phyloP scores from a whole-genome alignment of 2,329 filamentous ascomycete species.

The Ceratocystis alfenasii region DNA sequence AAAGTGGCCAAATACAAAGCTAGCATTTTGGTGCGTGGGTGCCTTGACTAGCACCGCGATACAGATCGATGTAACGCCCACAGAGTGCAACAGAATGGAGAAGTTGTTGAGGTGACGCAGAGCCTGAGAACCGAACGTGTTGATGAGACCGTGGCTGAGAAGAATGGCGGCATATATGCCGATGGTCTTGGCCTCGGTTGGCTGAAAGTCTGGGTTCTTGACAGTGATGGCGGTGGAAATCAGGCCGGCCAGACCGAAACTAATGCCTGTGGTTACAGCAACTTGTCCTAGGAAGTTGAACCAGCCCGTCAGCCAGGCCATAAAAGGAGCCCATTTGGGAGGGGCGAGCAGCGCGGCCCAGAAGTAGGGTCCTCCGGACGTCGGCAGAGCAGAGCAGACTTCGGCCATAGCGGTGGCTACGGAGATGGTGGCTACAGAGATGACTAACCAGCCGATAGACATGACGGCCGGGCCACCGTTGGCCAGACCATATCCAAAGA shows the following conservation, averaged over 20 bases:
- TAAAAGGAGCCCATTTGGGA: constrained; percentile 23
- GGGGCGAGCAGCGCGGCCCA: constrained; percentile 48
- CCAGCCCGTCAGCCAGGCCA: constrained; percentile 31
- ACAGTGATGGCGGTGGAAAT: constrained; percentile 32
- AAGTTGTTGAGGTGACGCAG: constrained; percentile 46
- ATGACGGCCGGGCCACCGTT: constrained; percentile 46
- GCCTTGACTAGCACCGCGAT: constrained; percentile 46
- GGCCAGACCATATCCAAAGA: constrained; percentile 44
- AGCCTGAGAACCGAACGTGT: constrained; percentile 46
- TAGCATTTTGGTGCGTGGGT: constrained; percentile 42
- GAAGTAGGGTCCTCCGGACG: constrained; percentile 47
- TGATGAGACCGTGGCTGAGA: constrained; percentile 42
- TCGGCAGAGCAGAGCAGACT: constrained; percentile 48
- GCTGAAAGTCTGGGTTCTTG: constrained; percentile 29
- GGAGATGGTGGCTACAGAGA: constrained; percentile 37
- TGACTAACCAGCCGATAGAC: constrained; percentile 43
- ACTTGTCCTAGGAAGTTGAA: constrained; percentile 35
- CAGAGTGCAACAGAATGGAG: constrained; percentile 43
- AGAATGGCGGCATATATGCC: constrained; percentile 50
- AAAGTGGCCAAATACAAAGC: constrained; percentile 44
- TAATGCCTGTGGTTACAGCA: constrained; percentile 34
- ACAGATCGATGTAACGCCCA: constrained; percentile 41
- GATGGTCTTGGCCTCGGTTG: constrained; percentile 33
- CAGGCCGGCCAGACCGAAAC: constrained; percentile 33
- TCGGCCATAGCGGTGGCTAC: constrained; percentile 43